Conservation (phyloP, 2,329 filamentous ascomycete genomes). For the Aquanectria penicillioides region DNA sequence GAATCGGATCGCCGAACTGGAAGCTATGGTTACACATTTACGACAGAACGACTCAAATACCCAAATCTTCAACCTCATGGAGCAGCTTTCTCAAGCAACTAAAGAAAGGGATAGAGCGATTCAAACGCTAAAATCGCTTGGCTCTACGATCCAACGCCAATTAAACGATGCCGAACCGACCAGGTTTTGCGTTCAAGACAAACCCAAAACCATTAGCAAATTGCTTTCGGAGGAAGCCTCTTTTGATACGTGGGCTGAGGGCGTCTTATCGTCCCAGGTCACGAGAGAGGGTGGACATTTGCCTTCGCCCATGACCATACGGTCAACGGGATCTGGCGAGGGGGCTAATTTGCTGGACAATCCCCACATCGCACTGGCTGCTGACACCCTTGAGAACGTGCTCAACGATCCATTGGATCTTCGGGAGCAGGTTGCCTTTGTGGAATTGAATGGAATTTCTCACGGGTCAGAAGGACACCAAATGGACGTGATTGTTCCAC, state of each 20-base stretch:
- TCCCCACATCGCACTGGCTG: no score
- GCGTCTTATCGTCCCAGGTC: no score
- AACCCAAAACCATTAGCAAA: constrained; percentile 1
- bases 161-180: constrained; percentile 7
- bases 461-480: not conserved
- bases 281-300: no score
- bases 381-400: no score
- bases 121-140: constrained; percentile 24
- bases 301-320: no score
- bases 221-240: not conserved
- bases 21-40: constrained; percentile 41
- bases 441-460: not conserved
- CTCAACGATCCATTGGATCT: no score
- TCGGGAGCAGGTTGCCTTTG: not conserved
- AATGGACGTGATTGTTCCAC: not conserved
- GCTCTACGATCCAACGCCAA: constrained; percentile 29
- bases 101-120: constrained; percentile 37
- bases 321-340: no score
- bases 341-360: no score
- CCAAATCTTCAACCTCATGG: constrained; percentile 37
- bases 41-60: constrained; percentile 38
- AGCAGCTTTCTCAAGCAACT: constrained; percentile 38
- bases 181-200: not conserved
- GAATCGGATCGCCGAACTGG: constrained; percentile 44
- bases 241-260: no score